A percentile compares a stretch with the other conserved stretches of the same genome.
These are phyloP conservation scores for Penicillium longicatenatum DNA, from an alignment of 495 filamentous ascomycete genomes.

Conservation along the genomic window DNA sequence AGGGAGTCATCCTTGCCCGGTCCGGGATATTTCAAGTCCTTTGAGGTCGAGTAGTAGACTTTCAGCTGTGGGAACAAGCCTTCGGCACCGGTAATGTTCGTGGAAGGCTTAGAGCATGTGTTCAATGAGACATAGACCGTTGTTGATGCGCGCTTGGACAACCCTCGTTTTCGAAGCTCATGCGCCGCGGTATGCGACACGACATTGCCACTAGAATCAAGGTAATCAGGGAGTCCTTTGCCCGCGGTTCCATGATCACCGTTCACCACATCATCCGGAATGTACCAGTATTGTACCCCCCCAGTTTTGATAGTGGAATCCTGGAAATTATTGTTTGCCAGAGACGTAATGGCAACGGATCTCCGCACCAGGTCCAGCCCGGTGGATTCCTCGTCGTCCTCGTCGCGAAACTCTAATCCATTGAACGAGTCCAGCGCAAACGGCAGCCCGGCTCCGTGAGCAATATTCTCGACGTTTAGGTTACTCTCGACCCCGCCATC, in stretches of 20 bases:
- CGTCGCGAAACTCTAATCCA: conserved; percentile 36
- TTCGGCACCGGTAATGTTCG: conserved; percentile 36
- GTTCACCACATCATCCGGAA: conserved; percentile 45
- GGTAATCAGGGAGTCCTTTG: conserved; percentile 41
- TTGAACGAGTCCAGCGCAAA: conserved; percentile 38
- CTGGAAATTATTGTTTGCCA: conserved; percentile 66
- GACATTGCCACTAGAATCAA: conserved; percentile 15
- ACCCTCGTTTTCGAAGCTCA: conserved; percentile 28
- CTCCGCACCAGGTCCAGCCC: conserved; percentile 63
- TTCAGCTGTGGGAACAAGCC: conserved; percentile 66
- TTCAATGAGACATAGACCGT: conserved; percentile 78
- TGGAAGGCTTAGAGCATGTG: conserved; percentile 71
- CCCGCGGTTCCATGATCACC: conserved; percentile 31
- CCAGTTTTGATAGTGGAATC: conserved; percentile 59
- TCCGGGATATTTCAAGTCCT: conserved; percentile 67
- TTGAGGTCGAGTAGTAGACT: conserved; percentile 72
- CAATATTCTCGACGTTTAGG: conserved; percentile 37
- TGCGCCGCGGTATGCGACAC: conserved; percentile 12
- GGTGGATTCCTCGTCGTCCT: conserved; percentile 31
- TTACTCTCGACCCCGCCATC: conserved; percentile 42
- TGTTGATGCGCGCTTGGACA: conserved; percentile 42
- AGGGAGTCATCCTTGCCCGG: conserved; percentile 48
- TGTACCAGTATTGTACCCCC: conserved; percentile 56
- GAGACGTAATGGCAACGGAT: conserved; percentile 40
- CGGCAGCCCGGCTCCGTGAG: conserved; percentile 26